Conservation (phyloP, 352 stramenopile species). For the Thalassiosira hispida region DNA sequence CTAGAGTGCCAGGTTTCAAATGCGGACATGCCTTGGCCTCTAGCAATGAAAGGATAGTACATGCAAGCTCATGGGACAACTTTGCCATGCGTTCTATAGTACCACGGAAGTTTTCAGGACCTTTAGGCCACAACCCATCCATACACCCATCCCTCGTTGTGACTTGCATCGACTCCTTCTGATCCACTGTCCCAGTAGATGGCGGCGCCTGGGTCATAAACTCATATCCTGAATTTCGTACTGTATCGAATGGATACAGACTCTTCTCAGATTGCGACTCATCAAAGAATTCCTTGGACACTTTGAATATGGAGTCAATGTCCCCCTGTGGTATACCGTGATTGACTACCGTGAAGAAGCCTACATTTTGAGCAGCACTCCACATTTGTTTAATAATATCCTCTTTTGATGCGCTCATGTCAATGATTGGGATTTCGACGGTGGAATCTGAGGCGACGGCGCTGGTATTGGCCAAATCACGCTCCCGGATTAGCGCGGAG, state of each 20-base stretch:
- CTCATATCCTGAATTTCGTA: conserved; percentile 60
- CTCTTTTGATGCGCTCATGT: conserved; percentile 31
- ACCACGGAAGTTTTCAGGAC: conserved; percentile 17
- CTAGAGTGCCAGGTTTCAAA: conserved; percentile 38
- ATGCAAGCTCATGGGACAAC: conserved; percentile 32
- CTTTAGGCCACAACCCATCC: conserved; percentile 52
- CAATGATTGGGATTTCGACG: conserved; percentile 51
- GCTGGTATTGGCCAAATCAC: too few relatives aligned
- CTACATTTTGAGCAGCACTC: conserved; percentile 56
- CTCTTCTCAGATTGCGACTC: conserved; percentile 36
- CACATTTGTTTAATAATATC: conserved; percentile 45
- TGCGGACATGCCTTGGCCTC: conserved; percentile 43
- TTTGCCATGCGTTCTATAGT: background rate
- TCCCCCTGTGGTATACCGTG: conserved; percentile 58
- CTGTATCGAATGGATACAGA: conserved; percentile 41
- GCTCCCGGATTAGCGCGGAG: too few relatives aligned
- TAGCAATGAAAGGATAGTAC: conserved; percentile 42
- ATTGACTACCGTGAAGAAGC: conserved; percentile 68
- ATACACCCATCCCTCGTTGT: conserved; percentile 56
- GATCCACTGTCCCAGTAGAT: conserved; percentile 40
- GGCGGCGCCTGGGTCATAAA: conserved; percentile 55
- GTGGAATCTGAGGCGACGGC: too few relatives aligned
- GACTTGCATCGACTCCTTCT: conserved; percentile 71
- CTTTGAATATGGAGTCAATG: conserved; percentile 54
- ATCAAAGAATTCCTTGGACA: conserved; percentile 58